phyloP scores from a whole-genome alignment of 345 rosid species.

The Eutrema yunnanense region DNA sequence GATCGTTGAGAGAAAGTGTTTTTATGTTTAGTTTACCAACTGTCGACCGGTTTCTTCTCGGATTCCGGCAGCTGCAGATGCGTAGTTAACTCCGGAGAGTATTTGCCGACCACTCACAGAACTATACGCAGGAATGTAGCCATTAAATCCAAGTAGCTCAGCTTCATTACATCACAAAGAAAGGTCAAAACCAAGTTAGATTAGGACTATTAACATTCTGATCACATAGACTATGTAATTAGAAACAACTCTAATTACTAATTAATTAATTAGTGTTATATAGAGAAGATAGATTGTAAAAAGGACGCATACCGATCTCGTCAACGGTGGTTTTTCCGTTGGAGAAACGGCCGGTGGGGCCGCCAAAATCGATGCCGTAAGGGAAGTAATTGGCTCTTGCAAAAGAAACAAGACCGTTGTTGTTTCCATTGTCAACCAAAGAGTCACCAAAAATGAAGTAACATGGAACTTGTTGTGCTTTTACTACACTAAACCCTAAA shows the following conservation, averaged over 20 bases:
- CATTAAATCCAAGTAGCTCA: conserved; percentile 52
- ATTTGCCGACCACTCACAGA: conserved; percentile 43
- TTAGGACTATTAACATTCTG: background rate
- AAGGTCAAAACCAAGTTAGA: background rate
- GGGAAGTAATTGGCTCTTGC: conserved; percentile 80
- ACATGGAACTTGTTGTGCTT: conserved; percentile 60
- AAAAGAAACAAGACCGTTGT: conserved; percentile 58
- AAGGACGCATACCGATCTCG: conserved; percentile 42
- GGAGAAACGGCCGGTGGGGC: conserved; percentile 81
- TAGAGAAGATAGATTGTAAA: background rate
- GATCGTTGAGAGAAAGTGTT: background rate
- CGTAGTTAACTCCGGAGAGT: conserved; percentile 48
- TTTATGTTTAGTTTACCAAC: conserved; percentile 15
- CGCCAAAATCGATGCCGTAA: conserved; percentile 78
- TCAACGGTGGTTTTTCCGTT: conserved; percentile 85
- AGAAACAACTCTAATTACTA: background rate
- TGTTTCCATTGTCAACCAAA: conserved; percentile 89
- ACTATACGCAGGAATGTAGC: conserved; percentile 48
- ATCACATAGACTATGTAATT: background rate
- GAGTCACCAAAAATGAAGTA: conserved; percentile 90
- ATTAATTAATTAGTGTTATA: background rate
- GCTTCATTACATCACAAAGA: conserved; percentile 37
- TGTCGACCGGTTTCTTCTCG: conserved; percentile 44
- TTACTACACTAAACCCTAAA: conserved; percentile 13
- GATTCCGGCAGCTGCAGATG: conserved; percentile 53